Percentiles rank a stretch among this genome's conserved stretches.
Conservation (phyloP, 2,329 filamentous ascomycete genomes). For the Colletotrichum echinochloae region DNA sequence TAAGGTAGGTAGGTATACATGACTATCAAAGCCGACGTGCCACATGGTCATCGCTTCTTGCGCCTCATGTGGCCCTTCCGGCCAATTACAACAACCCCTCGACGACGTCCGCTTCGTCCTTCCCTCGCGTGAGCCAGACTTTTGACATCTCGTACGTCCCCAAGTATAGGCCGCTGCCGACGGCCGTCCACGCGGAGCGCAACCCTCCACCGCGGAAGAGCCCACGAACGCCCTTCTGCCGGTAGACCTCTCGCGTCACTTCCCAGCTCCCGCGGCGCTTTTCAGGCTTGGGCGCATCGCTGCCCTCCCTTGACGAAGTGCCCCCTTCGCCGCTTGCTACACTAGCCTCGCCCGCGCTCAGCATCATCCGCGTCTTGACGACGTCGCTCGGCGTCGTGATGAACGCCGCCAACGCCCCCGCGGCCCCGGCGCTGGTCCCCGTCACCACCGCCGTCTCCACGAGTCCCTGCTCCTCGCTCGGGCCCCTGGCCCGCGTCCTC, state of each 20-base stretch:
- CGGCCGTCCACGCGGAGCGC: constrained; percentile 82
- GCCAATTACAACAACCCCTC: constrained; percentile 43
- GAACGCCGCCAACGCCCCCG: constrained; percentile 80
- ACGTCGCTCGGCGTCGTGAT: constrained; percentile 93
- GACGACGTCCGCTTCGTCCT: constrained; percentile 56
- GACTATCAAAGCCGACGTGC: background rate
- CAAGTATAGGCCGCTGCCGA: constrained; percentile 86
- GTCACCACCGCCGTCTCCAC: constrained; percentile 78
- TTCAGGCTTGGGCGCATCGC: background rate
- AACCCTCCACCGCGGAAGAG: constrained; percentile 82
- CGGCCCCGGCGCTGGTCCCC: constrained; percentile 77
- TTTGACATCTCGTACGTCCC: constrained; percentile 88
- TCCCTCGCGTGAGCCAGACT: constrained; percentile 66
- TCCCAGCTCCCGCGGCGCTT: constrained; percentile 57
- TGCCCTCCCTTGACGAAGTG: background rate
- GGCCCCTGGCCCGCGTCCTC: constrained; percentile 46
- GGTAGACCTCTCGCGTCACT: constrained; percentile 74
- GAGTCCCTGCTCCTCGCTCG: constrained; percentile 52
- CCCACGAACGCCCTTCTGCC: constrained; percentile 76
- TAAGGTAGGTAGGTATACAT: constrained; percentile 2
- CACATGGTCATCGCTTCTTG: constrained; percentile 14
- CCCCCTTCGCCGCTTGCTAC: constrained; percentile 16
- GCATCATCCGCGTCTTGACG: constrained; percentile 90
- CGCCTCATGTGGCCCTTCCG: constrained; percentile 1
- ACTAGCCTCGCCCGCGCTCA: constrained; percentile 64